A percentile compares a stretch with the other conserved stretches of the same genome.
Conservation (phyloP, 2,329 filamentous ascomycete genomes). For the Diaporthe destruens region DNA sequence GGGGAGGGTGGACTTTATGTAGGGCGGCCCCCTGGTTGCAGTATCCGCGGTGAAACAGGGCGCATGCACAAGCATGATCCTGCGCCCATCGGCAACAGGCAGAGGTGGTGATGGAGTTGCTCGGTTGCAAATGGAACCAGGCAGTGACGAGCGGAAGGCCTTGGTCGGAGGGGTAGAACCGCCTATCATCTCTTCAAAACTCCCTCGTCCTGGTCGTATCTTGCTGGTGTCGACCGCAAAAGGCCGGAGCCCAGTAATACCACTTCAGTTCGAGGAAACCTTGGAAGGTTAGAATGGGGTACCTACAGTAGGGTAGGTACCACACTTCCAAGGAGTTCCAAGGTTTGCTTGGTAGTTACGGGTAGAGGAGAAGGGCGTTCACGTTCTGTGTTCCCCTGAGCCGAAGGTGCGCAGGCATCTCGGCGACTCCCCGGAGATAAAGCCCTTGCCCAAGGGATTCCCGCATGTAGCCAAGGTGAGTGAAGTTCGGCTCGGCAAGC, state of each 20-base stretch:
- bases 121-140: background rate
- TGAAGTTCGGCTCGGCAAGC: background rate
- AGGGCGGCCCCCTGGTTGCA: conserved; percentile 25
- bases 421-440: background rate
- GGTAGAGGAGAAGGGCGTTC: background rate
- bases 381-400: too few relatives aligned
- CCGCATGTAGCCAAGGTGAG: conserved; percentile 1
- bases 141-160: background rate
- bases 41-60: conserved; percentile 38
- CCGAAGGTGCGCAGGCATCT: too few relatives aligned
- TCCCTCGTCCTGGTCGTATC: conserved; percentile 3
- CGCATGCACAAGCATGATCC: conserved; percentile 22
- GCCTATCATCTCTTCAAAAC: background rate
- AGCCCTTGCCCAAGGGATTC: background rate
- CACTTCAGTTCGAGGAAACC: background rate
- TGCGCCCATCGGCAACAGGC: background rate
- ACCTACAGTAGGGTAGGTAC: too few relatives aligned
- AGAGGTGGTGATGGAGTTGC: background rate
- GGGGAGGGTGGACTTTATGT: conserved; percentile 10
- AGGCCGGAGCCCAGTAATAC: background rate
- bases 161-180: too few relatives aligned
- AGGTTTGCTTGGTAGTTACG: background rate
- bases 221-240: background rate
- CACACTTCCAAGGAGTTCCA: too few relatives aligned
- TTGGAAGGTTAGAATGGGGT: too few relatives aligned